These are phyloP conservation scores for Cenchrus fungigraminus DNA, from an alignment of 176 grass and related monocot genomes.

Conservation along the genomic window DNA sequence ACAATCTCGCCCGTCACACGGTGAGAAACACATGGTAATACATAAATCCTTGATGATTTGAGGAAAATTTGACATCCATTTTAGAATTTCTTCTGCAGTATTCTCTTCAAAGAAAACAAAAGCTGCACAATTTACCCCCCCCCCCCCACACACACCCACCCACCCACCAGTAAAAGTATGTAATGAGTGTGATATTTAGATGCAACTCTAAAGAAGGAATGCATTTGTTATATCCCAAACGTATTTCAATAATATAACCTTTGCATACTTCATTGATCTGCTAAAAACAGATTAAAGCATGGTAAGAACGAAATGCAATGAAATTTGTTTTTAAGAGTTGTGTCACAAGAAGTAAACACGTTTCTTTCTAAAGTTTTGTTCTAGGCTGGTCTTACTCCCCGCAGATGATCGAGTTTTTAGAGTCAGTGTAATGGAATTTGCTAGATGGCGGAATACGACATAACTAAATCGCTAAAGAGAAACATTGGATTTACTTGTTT, in stretches of 20 bases:
- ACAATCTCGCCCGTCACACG: slow-evolving; percentile 26
- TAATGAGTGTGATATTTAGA: slow-evolving; percentile 22
- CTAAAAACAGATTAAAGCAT: too few species aligned
- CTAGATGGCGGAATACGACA: too few species aligned
- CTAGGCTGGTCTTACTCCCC: too few species aligned
- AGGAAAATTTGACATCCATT: slow-evolving; percentile 24
- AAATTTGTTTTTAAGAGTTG: too few species aligned
- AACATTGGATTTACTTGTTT: too few species aligned
- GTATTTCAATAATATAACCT: slow-evolving; percentile 26
- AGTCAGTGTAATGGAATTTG: too few species aligned
- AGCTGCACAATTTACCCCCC: not conserved
- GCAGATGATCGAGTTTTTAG: too few species aligned
- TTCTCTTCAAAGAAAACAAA: slow-evolving; percentile 33
- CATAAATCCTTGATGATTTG: slow-evolving; percentile 31
- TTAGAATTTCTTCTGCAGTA: slow-evolving; percentile 25
- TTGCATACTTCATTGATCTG: slow-evolving; percentile 22
- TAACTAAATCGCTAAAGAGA: too few species aligned
- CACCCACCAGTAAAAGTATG: slow-evolving; percentile 3
- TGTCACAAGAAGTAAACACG: too few species aligned
- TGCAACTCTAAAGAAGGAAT: slow-evolving; percentile 21
- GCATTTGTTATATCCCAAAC: slow-evolving; percentile 11
- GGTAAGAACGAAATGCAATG: too few species aligned
- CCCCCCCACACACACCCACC: not conserved
- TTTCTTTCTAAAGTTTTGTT: too few species aligned
- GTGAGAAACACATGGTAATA: not conserved